phyloP scores from a whole-genome alignment of 2,329 filamentous ascomycete species.

The Fusarium sp. region DNA sequence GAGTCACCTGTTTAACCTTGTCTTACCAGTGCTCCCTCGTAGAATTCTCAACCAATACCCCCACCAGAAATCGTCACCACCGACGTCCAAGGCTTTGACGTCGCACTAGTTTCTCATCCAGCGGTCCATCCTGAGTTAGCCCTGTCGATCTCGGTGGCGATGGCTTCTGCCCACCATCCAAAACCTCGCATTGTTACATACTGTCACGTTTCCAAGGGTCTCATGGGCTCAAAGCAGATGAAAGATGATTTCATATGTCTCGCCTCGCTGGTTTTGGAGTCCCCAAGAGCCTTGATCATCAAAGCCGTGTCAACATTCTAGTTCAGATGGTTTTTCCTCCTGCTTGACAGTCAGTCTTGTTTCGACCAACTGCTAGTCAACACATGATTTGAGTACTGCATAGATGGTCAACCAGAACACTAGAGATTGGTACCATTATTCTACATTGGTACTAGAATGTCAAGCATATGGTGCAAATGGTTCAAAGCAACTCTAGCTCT shows the following conservation, averaged over 20 bases:
- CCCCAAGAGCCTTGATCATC: not conserved
- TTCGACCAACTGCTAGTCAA: not conserved
- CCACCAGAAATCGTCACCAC: slow-evolving; percentile 37
- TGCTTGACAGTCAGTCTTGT: not conserved
- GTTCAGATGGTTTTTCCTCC: too few relatives aligned
- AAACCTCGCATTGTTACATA: not conserved
- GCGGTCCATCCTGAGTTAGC: slow-evolving; percentile 27
- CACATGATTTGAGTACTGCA: not conserved
- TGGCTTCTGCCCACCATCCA: slow-evolving; percentile 7
- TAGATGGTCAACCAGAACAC: not conserved
- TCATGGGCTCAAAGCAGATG: not conserved
- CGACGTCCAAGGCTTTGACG: slow-evolving; percentile 20
- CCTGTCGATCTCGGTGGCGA: slow-evolving; percentile 47
- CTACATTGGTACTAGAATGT: too few relatives aligned
- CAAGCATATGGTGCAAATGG: slow-evolving; percentile 7
- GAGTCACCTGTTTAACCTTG: slow-evolving; percentile 34
- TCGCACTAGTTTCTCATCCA: slow-evolving; percentile 26
- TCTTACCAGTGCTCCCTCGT: slow-evolving; percentile 20
- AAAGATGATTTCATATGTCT: not conserved
- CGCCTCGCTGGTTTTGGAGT: not conserved
- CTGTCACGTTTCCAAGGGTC: not conserved
- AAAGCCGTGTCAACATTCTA: too few relatives aligned
- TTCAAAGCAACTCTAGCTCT: slow-evolving; percentile 28
- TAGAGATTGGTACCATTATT: too few relatives aligned
- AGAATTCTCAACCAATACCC: slow-evolving; percentile 20